These are phyloP conservation scores for Lentinula boryana DNA, from an alignment of 768 basidiomycete species.

Conservation along the genomic window DNA sequence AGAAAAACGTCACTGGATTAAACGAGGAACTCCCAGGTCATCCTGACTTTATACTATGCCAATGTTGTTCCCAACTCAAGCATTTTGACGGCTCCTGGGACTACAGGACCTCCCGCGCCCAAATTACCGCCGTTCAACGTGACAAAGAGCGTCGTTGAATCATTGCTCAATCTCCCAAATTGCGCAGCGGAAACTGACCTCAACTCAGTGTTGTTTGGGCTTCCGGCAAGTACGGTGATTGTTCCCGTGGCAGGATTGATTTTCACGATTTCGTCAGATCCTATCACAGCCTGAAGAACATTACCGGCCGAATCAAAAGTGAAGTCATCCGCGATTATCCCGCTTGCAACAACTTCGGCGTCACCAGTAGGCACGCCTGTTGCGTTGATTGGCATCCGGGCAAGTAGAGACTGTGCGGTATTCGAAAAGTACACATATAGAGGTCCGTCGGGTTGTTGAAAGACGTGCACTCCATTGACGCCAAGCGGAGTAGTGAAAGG, in stretches of 20 bases:
- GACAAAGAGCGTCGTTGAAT: neutral
- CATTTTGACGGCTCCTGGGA: slow-evolving; percentile 1
- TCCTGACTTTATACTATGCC: neutral
- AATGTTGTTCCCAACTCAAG: neutral
- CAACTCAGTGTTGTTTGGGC: neutral
- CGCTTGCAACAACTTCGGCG: neutral
- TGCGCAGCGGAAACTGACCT: neutral
- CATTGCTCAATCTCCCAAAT: neutral
- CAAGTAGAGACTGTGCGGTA: neutral
- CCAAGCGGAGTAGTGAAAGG: neutral
- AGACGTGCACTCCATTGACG: neutral
- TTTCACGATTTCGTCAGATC: neutral
- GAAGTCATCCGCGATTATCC: neutral
- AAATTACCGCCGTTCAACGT: slow-evolving; percentile 1
- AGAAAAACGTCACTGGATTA: too few relatives aligned
- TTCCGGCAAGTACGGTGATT: neutral
- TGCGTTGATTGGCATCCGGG: neutral
- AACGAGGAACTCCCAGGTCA: too few relatives aligned
- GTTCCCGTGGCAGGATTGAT: neutral
- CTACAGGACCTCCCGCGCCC: neutral
- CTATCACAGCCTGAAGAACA: neutral
- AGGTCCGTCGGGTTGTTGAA: neutral
- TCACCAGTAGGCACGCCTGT: neutral
- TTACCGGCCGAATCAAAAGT: neutral
- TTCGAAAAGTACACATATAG: neutral